Conservation (phyloP, 257 asterid genomes). For the Solanum clarkiae region DNA sequence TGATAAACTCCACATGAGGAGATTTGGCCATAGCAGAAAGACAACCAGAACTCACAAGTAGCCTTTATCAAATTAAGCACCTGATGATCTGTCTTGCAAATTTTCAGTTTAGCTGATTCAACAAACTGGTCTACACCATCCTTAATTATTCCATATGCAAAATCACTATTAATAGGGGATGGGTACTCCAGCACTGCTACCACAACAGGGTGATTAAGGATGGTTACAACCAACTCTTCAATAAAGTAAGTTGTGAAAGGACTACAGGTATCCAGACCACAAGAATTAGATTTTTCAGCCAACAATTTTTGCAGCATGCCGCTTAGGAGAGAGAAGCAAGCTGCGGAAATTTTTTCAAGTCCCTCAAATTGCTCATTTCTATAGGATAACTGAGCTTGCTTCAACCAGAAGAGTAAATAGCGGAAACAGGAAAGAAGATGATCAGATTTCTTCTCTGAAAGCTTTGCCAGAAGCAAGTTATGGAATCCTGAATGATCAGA, state of each 20-base stretch:
- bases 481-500: constrained; percentile 28
- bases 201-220: constrained; percentile 58
- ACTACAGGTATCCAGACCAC: constrained; percentile 10
- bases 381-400: constrained; percentile 32
- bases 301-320: constrained; percentile 43
- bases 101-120: constrained; percentile 27
- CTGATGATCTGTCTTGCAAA: constrained; percentile 49
- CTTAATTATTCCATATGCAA: constrained; percentile 35
- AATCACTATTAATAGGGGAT: constrained; percentile 22
- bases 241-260: constrained; percentile 20
- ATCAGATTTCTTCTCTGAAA: constrained; percentile 47
- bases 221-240: constrained; percentile 46
- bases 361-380: constrained; percentile 21
- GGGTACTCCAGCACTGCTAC: constrained; percentile 39
- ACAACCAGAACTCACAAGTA: constrained; percentile 35
- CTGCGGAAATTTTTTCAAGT: constrained; percentile 44
- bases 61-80: constrained; percentile 43
- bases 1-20: constrained; percentile 18
- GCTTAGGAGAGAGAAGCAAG: constrained; percentile 39
- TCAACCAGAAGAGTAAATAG: constrained; percentile 60
- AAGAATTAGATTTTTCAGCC: constrained; percentile 20
- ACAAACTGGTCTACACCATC: constrained; percentile 34
- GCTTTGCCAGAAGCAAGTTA: constrained; percentile 53
- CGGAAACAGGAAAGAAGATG: constrained; percentile 49
- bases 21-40: constrained; percentile 14